Evolutionary conservation across 2,329 filamentous ascomycete species (phyloP), one percentile per base, ranked within the genome.

Genomic region (Ascochyta koolunga): DNA sequence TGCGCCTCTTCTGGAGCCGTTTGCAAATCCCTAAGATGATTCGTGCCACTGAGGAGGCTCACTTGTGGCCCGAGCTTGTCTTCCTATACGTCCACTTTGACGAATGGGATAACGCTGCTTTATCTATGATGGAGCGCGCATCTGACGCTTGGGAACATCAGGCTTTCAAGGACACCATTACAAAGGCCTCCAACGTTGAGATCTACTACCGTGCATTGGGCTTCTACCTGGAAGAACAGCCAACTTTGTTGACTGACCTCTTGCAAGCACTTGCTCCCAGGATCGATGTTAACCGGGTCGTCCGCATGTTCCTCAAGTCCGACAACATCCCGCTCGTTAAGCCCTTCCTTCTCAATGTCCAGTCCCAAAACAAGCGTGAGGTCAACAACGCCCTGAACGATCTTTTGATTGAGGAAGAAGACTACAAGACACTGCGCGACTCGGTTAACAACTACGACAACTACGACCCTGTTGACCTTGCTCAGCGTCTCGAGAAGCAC

Each of bases 391-490:
- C 95, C 22, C 96, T 99, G 78, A 97, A 99, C 73, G 95, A 99
- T 73, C 80, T 99, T 40, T 82, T 99, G 67, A 99, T 99, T 56
- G 95, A 99, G 77, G 95, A 99, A 77, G 96, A 99, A 74, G 96
- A 99, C 75, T 93, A 99, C 84, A 98, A 99, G 87, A 97, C 93
- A 15, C 84, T 99, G 24, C 90, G 92, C 47, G 95, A 99, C 77
- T 99, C 95, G 2, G 93, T 97, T 10, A 91, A 97, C 79, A 96
- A 96, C 79, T 96, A 97, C 76, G 95, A 99, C 82, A 99, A 99
- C 79, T 99, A 98, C 73, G 96, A 99, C 74, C 89, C 93, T 2
- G 90, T 96, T 40, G 93, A 96, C 22, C 86, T 99, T 56, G 96
- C 95, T 2, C 85, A 90, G 73, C 90, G 95, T 50, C 83, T 99